These are phyloP conservation scores for Oxytropis ochrocephala DNA, from an alignment of 306 rosid genomes.

Conservation along the genomic window DNA sequence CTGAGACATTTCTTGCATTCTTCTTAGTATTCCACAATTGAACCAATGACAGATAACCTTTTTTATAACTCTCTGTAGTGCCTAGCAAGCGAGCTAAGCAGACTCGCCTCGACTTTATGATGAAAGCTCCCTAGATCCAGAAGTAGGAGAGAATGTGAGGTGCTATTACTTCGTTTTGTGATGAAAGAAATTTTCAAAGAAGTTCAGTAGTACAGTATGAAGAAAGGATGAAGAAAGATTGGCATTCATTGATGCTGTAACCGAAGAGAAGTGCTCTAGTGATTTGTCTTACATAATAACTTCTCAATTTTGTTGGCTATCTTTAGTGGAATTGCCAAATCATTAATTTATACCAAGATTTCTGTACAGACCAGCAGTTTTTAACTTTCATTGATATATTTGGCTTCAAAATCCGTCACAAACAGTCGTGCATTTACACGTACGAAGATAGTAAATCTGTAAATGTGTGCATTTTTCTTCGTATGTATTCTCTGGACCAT, in stretches of 20 bases:
- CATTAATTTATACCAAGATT: slow-evolving; percentile 4
- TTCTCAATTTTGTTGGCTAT: slow-evolving; percentile 6
- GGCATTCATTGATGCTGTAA: background rate
- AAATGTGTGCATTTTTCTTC: background rate
- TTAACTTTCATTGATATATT: background rate
- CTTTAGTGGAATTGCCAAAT: slow-evolving; percentile 7
- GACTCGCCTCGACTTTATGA: slow-evolving; percentile 44
- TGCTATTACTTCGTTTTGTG: background rate
- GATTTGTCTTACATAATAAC: background rate
- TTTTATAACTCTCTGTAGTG: slow-evolving; percentile 25
- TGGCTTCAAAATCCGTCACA: background rate
- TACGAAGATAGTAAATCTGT: background rate
- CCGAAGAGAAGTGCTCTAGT: background rate
- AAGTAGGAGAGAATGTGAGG: slow-evolving; percentile 44
- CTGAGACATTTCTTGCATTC: background rate
- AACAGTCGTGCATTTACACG: background rate
- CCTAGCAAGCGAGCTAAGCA: slow-evolving; percentile 52
- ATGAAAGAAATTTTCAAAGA: background rate
- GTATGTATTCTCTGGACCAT: background rate
- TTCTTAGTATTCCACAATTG: background rate
- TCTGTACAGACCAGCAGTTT: slow-evolving; percentile 18
- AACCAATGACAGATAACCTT: background rate
- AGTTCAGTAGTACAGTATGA: background rate
- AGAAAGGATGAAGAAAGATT: background rate
- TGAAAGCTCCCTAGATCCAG: slow-evolving; percentile 38